These are phyloP conservation scores for Dendrothele bispora DNA, from an alignment of 768 basidiomycete species.

Conservation along the genomic window DNA sequence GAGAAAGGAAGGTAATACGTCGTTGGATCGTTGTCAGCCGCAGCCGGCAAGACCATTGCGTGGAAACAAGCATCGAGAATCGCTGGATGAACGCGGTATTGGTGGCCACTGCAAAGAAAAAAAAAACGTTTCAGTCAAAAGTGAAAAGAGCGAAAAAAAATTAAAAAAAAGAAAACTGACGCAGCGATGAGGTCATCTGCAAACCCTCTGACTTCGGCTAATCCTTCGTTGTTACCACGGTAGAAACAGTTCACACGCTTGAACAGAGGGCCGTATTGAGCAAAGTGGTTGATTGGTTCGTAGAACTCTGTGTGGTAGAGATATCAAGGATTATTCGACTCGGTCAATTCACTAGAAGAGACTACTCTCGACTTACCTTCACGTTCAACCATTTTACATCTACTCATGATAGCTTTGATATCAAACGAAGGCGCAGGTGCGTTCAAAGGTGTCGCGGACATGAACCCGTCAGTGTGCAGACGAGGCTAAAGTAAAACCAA, in stretches of 20 bases:
- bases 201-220: slow-evolving; percentile 4
- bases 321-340: too few species aligned
- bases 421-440: background rate
- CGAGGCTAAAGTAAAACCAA: background rate
- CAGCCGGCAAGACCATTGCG: slow-evolving; percentile 16
- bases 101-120: background rate
- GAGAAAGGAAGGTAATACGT: slow-evolving; percentile 23
- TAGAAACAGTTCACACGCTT: slow-evolving; percentile 1
- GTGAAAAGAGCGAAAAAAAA: too few species aligned
- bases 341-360: too few species aligned
- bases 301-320: too few species aligned
- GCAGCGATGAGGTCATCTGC: slow-evolving; percentile 1
- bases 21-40: slow-evolving; percentile 18
- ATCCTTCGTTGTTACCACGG: slow-evolving; percentile 1
- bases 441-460: background rate
- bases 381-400: background rate
- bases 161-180: background rate
- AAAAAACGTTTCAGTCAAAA: background rate
- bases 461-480: slow-evolving; percentile 2
- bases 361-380: too few species aligned
- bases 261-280: slow-evolving; percentile 5
- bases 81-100: slow-evolving; percentile 27
- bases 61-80: slow-evolving; percentile 30
- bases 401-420: background rate
- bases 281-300: background rate